Conservation (phyloP, 352 stramenopile species). For the Thraustotheca clavata region DNA sequence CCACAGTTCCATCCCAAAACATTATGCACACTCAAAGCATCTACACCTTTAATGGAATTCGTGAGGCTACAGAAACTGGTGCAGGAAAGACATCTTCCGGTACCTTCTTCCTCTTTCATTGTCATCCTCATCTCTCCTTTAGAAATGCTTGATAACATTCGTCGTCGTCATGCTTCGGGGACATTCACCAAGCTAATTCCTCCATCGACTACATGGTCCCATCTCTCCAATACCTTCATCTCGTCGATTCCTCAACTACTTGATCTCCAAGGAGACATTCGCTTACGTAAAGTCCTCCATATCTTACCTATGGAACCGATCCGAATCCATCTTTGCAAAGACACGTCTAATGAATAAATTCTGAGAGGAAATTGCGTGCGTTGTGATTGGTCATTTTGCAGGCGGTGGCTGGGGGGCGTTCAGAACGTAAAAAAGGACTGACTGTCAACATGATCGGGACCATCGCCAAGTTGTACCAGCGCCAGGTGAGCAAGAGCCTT, state of each 20-base stretch:
- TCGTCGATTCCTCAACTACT: not conserved
- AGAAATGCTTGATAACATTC: slow-evolving; percentile 22
- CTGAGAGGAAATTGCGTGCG: not conserved
- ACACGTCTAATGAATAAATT: not conserved
- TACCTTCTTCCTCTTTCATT: not conserved
- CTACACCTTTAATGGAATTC: slow-evolving; percentile 9
- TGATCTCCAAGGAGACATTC: slow-evolving; percentile 5
- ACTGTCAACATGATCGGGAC: slow-evolving; percentile 20
- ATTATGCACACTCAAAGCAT: slow-evolving; percentile 10
- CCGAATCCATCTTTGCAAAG: slow-evolving; percentile 1
- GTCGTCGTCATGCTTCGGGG: slow-evolving; percentile 15
- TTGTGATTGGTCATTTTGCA: slow-evolving; percentile 7
- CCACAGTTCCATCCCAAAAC: not conserved
- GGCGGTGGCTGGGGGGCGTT: slow-evolving; percentile 7
- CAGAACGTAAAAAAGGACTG: slow-evolving; percentile 20
- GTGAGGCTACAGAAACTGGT: not conserved
- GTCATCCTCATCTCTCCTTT: not conserved
- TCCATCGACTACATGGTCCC: not conserved
- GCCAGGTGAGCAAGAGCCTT: slow-evolving; percentile 71
- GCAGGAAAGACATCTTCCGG: slow-evolving; percentile 15
- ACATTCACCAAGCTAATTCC: slow-evolving; percentile 18
- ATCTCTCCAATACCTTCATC: not conserved
- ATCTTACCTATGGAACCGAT: not conserved
- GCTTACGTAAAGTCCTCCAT: slow-evolving; percentile 18
- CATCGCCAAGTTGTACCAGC: slow-evolving; percentile 55